Evolutionary conservation across 805 yeast species (phyloP).

Genomic region (Zygoascus flipseniorum): DNA sequence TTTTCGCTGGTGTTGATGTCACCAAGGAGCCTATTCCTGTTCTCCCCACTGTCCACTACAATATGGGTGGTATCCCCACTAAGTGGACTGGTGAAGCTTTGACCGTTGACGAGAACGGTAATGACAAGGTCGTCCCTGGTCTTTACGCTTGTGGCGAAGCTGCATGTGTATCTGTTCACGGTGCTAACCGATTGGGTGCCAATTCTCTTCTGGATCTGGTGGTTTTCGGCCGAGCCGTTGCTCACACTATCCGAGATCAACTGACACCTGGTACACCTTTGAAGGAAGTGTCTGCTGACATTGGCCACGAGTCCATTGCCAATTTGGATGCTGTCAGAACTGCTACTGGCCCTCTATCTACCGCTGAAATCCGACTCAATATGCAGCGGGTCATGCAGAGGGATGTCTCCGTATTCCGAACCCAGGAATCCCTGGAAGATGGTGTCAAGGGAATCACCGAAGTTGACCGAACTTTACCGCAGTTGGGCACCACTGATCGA

Average conservation of each 20-base stretch:
- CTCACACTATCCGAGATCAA: slow-evolving; percentile 80
- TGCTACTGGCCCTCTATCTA: slow-evolving; percentile 71
- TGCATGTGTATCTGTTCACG: slow-evolving; percentile 98
- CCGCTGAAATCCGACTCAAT: slow-evolving; percentile 80
- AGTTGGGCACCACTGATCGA: slow-evolving; percentile 85
- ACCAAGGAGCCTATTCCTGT: slow-evolving; percentile 99
- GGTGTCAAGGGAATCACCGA: slow-evolving; percentile 75
- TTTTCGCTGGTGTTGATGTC: slow-evolving; percentile 98
- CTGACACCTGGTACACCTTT: slow-evolving; percentile 86
- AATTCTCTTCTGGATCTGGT: slow-evolving; percentile 94
- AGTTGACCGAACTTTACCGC: slow-evolving; percentile 65
- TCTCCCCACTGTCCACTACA: slow-evolving; percentile 96
- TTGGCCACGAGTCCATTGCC: slow-evolving; percentile 84
- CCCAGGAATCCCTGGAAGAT: slow-evolving; percentile 80
- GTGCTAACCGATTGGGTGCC: slow-evolving; percentile 99
- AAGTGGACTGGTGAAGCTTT: slow-evolving; percentile 94
- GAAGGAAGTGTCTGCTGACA: slow-evolving; percentile 70
- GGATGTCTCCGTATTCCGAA: slow-evolving; percentile 95
- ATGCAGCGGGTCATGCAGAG: slow-evolving; percentile 97
- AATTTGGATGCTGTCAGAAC: slow-evolving; percentile 83
- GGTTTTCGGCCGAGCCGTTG: slow-evolving; percentile 97
- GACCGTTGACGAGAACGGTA: slow-evolving; percentile 73
- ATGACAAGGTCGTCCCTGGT: slow-evolving; percentile 88
- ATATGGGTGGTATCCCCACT: slow-evolving; percentile 99
- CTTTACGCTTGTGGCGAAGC: slow-evolving; percentile 97